Evolutionary conservation across 306 rosid genomes (phyloP).

Genomic region (Cucumis sativus): DNA sequence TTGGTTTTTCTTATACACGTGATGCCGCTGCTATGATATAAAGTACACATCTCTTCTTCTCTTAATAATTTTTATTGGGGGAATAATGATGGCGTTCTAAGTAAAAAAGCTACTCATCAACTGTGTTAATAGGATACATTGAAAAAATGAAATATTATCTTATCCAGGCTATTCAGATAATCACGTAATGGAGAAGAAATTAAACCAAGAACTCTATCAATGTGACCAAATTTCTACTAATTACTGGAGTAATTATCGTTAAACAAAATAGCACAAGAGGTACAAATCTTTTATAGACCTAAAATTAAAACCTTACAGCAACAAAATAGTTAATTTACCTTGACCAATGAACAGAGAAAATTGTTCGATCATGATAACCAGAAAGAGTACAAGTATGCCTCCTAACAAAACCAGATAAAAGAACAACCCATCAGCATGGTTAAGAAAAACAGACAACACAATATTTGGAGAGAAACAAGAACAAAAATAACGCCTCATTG

Average conservation of each 20-base stretch:
- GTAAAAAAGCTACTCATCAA: background rate
- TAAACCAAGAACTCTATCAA: background rate
- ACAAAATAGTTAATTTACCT: slow-evolving; percentile 34
- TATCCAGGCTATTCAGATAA: background rate
- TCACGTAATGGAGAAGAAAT: background rate
- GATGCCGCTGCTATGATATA: too few species aligned
- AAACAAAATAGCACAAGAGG: background rate
- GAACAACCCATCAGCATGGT: slow-evolving; percentile 10
- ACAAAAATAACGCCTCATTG: background rate
- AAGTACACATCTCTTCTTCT: background rate
- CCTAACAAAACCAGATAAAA: slow-evolving; percentile 45
- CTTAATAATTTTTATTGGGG: background rate
- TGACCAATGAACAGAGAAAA: slow-evolving; percentile 95
- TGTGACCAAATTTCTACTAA: background rate
- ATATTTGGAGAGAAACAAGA: background rate
- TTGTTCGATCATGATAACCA: slow-evolving; percentile 92
- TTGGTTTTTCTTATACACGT: background rate
- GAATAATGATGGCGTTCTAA: background rate
- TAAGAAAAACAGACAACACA: background rate
- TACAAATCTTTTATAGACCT: background rate
- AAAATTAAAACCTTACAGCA: background rate
- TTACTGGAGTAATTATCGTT: background rate
- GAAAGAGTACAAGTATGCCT: slow-evolving; percentile 74
- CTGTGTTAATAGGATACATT: background rate
- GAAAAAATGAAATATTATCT: background rate